Percentiles rank a stretch among this genome's conserved stretches.
phyloP scores from a whole-genome alignment of 495 filamentous ascomycete species.

The Neurospora tetrasperma region DNA sequence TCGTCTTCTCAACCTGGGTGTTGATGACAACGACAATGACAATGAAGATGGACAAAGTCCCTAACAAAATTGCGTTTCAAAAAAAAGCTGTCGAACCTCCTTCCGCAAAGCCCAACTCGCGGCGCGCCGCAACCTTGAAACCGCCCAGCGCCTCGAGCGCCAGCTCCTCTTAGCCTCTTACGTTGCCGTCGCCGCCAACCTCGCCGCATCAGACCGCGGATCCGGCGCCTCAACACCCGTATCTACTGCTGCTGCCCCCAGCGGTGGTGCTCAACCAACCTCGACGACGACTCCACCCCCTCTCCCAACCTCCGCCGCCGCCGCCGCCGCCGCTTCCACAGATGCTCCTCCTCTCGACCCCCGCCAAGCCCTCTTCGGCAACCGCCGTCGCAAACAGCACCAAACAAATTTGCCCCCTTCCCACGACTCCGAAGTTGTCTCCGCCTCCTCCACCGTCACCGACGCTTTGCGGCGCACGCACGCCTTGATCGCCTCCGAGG shows the following conservation, averaged over 20 bases:
- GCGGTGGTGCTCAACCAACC: neutral
- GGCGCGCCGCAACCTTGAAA: conserved; percentile 66
- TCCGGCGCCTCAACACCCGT: conserved; percentile 9
- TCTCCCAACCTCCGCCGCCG: conserved; percentile 22
- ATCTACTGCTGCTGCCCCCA: neutral
- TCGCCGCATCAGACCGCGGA: conserved; percentile 16
- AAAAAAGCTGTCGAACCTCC: conserved; percentile 51
- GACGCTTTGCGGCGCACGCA: conserved; percentile 75
- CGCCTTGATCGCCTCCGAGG: conserved; percentile 68
- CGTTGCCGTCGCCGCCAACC: conserved; percentile 30
- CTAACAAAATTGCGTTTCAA: neutral
- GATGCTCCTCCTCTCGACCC: neutral
- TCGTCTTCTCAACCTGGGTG: conserved; percentile 4
- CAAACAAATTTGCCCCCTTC: conserved; percentile 13
- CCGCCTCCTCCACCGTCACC: conserved; percentile 76
- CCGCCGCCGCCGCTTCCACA: neutral
- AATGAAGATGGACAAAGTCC: neutral
- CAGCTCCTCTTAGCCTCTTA: conserved; percentile 62
- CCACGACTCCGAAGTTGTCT: conserved; percentile 57
- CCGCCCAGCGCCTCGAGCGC: conserved; percentile 64
- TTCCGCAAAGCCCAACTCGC: conserved; percentile 80
- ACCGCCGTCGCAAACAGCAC: conserved; percentile 12
- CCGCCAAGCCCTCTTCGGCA: conserved; percentile 14
- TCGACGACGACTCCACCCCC: conserved; percentile 13
- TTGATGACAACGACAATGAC: conserved; percentile 10